Percentiles rank a stretch among this genome's conserved stretches.
These are phyloP conservation scores for Chlorella sp. DNA, from an alignment of 139 green algal genomes.

Conservation along the genomic window DNA sequence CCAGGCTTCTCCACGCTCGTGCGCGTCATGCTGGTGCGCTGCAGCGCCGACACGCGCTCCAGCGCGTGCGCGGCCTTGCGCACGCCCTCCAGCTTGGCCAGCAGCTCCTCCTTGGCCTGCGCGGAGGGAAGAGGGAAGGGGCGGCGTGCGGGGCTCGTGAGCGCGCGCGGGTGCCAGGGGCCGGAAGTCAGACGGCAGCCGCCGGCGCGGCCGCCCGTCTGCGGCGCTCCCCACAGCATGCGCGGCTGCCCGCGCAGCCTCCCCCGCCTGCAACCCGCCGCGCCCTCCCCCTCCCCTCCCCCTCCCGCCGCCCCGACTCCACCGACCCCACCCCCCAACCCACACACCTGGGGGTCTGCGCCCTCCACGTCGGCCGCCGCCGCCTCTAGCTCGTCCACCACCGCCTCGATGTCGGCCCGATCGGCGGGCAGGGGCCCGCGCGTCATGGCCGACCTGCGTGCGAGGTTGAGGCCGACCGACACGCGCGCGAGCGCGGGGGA, in stretches of 20 bases:
- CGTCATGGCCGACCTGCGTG: constrained; percentile 14
- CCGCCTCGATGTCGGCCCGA: constrained; percentile 1
- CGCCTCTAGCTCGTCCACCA: neutral
- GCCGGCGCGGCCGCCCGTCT: neutral
- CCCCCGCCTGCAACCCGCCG: neutral
- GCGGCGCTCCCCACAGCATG: neutral
- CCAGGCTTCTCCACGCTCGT: too few species aligned
- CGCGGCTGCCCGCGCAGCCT: neutral
- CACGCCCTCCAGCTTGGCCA: constrained; percentile 7
- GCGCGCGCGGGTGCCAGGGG: too few species aligned
- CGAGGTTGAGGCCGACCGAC: constrained; percentile 1
- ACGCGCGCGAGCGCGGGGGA: constrained; percentile 12
- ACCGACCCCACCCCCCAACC: neutral
- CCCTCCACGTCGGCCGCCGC: neutral
- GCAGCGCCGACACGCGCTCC: constrained; percentile 24
- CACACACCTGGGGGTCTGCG: neutral
- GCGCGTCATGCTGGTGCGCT: neutral
- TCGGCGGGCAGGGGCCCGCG: constrained; percentile 1
- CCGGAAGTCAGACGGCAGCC: neutral
- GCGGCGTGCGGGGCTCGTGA: neutral
- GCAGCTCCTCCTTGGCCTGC: neutral
- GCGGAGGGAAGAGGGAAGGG: neutral
- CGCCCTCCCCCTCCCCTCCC: neutral
- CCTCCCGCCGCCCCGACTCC: neutral
- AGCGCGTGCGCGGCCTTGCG: constrained; percentile 6